Evolutionary conservation across 1,139 yeast species (phyloP), one percentile per base, ranked within the genome.

Genomic region (Nematodospora anomalae): DNA sequence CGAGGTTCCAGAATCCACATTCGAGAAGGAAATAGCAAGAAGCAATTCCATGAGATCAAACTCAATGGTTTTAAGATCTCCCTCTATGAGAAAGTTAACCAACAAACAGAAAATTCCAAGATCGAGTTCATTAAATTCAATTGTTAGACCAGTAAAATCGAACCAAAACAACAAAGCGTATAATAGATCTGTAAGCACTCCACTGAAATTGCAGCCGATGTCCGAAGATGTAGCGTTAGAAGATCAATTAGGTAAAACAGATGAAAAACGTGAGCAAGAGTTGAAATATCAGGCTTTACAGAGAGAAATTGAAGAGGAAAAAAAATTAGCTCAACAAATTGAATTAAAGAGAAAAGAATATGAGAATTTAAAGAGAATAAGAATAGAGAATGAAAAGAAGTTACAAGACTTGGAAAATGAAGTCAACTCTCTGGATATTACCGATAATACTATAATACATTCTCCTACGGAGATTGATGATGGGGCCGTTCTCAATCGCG

Each of bases 1-100:
- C 13, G 76, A 71, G 43, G 77, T 71, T 6, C 76, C 76, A 0
- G 74, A 66, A 42, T 51, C 58, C 7, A 55, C 56, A 31, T 51
- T 66, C 38, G 58, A 65, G 34, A 55, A 62, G 44, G 75, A 71
- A 43, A 57, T 71, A 11, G 64, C 67, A 1, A 51, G 76, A 32
- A 60, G 59, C 36, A 71, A 71, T 46, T 67, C 74, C 6, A 60
- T 71, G 35, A 55, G 75, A 25, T 35, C 47, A 20, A 39, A 28
- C 20, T 43, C 49, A 6, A 30, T 43, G 6, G 26, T 35, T n/a
- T 35, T 43, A 10, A 53, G 68, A 39, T 44, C 62, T 9, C 50
- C 52, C 5, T 59, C 65, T 1, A 38, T 56, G 34, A 35, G 41
- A 46, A 47, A 22, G 41, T 21, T 30, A 9, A 32, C 42, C 22